These are phyloP conservation scores for Nakazawaea populi DNA, from an alignment of 805 yeast genomes.

Conservation along the genomic window DNA sequence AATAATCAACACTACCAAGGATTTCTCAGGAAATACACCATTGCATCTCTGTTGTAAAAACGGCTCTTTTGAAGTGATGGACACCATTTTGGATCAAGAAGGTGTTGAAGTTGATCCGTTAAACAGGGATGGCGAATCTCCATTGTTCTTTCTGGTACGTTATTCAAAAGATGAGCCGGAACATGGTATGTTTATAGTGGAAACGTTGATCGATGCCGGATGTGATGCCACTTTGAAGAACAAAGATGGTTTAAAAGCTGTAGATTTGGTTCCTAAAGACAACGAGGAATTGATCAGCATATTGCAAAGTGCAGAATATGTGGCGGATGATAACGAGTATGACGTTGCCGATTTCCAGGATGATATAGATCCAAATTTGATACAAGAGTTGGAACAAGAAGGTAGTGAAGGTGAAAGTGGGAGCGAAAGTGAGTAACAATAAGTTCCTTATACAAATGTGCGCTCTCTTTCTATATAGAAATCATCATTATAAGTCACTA, in stretches of 20 bases:
- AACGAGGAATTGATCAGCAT: conserved; percentile 52
- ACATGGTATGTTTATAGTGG: conserved; percentile 72
- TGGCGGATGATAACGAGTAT: conserved; percentile 36
- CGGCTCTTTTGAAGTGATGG: conserved; percentile 86
- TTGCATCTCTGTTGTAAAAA: conserved; percentile 75
- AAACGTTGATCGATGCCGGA: conserved; percentile 85
- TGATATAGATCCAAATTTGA: conserved; percentile 17
- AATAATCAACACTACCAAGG: conserved; percentile 63
- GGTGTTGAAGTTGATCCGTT: conserved; percentile 87
- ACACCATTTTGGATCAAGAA: conserved; percentile 74
- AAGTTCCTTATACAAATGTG: not conserved
- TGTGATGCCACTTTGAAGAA: conserved; percentile 68
- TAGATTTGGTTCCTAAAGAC: conserved; percentile 48
- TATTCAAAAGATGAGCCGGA: conserved; percentile 79
- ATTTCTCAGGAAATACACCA: conserved; percentile 75
- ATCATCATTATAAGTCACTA: conserved; percentile 29
- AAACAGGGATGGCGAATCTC: conserved; percentile 79
- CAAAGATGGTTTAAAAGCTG: conserved; percentile 64
- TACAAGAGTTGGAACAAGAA: conserved; percentile 15
- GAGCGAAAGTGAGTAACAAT: conserved; percentile 28
- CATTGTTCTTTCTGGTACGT: conserved; percentile 79
- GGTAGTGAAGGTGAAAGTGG: conserved; percentile 24
- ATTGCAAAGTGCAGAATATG: conserved; percentile 76
- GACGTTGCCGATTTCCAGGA: conserved; percentile 30
- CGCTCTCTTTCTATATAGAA: conserved; percentile 16